phyloP scores from a whole-genome alignment of 768 basidiomycete genomes.

The Leccinellum albellum region DNA sequence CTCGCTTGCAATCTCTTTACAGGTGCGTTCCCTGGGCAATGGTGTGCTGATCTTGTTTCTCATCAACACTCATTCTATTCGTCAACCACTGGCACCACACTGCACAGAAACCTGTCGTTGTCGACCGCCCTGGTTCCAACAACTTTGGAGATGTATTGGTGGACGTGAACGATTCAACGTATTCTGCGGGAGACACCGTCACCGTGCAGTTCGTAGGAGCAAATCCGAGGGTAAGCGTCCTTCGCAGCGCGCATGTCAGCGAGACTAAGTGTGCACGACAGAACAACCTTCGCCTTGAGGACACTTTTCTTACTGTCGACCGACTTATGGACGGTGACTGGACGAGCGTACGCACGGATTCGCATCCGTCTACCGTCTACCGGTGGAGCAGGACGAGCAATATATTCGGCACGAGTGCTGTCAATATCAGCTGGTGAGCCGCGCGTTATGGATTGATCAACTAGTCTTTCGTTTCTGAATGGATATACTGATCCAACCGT shows the following conservation, averaged over 20 bases:
- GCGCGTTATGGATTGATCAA: not conserved
- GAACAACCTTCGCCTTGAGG: constrained; percentile 76
- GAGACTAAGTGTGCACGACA: constrained; percentile 23
- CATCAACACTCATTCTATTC: not conserved
- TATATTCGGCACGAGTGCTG: constrained; percentile 58
- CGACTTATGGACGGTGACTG: constrained; percentile 46
- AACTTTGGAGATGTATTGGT: constrained; percentile 58
- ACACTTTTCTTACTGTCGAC: constrained; percentile 69
- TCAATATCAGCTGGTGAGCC: constrained; percentile 60
- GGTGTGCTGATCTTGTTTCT: not conserved
- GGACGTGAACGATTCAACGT: constrained; percentile 50
- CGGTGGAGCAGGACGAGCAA: constrained; percentile 58
- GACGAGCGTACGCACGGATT: constrained; percentile 63
- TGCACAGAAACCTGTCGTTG: constrained; percentile 54
- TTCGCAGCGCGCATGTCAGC: not conserved
- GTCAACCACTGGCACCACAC: not conserved
- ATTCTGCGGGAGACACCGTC: constrained; percentile 57
- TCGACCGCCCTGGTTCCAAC: constrained; percentile 54
- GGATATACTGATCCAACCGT: not conserved
- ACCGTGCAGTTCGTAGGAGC: constrained; percentile 67
- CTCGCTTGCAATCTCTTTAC: constrained; percentile 63
- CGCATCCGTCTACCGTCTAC: constrained; percentile 72
- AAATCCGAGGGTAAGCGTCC: constrained; percentile 60
- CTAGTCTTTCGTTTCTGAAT: not conserved
- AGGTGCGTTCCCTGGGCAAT: constrained; percentile 34